These are phyloP conservation scores for Dalechampia spathulata DNA, from an alignment of 441 rosid species.

Conservation along the genomic window DNA sequence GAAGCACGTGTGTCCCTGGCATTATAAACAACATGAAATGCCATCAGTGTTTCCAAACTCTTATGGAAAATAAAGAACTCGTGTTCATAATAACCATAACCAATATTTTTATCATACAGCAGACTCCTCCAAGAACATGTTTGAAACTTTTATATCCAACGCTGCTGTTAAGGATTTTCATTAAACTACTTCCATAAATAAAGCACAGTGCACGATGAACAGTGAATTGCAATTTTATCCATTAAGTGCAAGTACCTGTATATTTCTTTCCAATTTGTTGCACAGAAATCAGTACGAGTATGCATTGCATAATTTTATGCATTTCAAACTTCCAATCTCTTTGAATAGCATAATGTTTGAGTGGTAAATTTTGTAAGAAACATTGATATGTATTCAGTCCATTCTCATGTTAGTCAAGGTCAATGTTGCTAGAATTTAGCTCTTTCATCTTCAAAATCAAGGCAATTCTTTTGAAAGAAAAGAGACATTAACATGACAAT, in stretches of 20 bases:
- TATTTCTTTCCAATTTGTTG: background rate
- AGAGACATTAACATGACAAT: too few relatives aligned
- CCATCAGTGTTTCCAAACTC: background rate
- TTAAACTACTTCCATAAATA: conserved; percentile 4
- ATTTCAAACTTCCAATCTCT: background rate
- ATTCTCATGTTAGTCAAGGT: too few relatives aligned
- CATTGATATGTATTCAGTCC: too few relatives aligned
- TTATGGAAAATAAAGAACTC: background rate
- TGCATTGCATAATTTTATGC: background rate
- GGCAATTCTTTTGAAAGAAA: too few relatives aligned
- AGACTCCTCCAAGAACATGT: too few relatives aligned
- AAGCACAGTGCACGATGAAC: conserved; percentile 4
- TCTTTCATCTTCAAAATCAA: too few relatives aligned
- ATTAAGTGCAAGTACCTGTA: background rate
- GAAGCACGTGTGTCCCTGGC: conserved; percentile 85
- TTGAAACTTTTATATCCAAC: background rate
- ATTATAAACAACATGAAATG: conserved; percentile 8
- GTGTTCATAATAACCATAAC: too few relatives aligned
- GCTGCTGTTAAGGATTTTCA: conserved; percentile 3
- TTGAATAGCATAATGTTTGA: background rate
- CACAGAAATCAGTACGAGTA: too few relatives aligned
- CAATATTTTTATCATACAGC: too few relatives aligned
- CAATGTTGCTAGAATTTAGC: too few relatives aligned
- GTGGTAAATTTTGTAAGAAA: too few relatives aligned
- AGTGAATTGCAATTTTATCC: too few relatives aligned